Evolutionary conservation across 306 rosid species (phyloP).

Genomic region (Amphicarpaea edgeworthii): DNA sequence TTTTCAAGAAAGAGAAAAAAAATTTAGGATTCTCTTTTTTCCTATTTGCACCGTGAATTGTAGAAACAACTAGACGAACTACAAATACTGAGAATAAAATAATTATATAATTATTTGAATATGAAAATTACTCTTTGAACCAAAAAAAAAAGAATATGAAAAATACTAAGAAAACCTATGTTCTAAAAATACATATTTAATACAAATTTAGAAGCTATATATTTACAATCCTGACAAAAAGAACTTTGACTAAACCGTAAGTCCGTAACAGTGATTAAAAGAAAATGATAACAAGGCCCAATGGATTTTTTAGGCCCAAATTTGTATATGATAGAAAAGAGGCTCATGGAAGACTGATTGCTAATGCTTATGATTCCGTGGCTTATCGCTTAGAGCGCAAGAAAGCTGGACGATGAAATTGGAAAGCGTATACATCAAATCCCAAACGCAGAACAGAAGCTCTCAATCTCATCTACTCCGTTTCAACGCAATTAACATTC

Average conservation of each 20-base stretch:
- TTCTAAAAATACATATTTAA: too few species aligned
- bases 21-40: background rate
- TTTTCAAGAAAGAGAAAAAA: background rate
- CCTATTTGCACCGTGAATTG: background rate
- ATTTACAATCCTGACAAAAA: too few species aligned
- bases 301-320: background rate
- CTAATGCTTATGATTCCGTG: background rate
- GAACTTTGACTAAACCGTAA: too few species aligned
- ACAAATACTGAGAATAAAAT: too few species aligned
- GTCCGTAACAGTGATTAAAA: too few species aligned
- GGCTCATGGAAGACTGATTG: background rate
- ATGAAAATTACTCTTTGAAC: too few species aligned
- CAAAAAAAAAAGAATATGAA: too few species aligned
- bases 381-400: slow-evolving; percentile 44
- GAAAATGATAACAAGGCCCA: background rate
- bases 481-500: slow-evolving; percentile 5
- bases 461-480: slow-evolving; percentile 21
- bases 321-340: background rate
- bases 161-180: too few species aligned
- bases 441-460: slow-evolving; percentile 1
- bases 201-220: too few species aligned
- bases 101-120: too few species aligned
- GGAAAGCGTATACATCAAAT: slow-evolving; percentile 7
- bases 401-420: slow-evolving; percentile 30
- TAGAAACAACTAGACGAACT: too few species aligned